Evolutionary conservation across 1,284 basidiomycete species (phyloP).

Genomic region (Irpex rosettiformis): DNA sequence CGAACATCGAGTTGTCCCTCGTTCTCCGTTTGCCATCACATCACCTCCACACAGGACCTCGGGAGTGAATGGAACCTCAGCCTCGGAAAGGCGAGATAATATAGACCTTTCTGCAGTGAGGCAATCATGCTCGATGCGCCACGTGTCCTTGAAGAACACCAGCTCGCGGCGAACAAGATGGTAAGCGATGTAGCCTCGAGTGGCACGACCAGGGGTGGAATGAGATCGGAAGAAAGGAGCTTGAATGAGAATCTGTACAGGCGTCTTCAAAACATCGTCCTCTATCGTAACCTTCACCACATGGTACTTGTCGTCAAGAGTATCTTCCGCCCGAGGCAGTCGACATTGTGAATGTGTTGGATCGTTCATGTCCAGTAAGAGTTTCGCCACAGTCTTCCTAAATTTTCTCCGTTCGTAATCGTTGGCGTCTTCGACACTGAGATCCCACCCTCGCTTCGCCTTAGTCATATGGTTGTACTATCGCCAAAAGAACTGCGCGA

Average conservation of each 20-base stretch:
- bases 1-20: neutral
- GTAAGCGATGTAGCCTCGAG: constrained; percentile 7
- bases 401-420: neutral
- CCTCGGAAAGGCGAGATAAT: neutral
- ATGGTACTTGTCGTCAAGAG: constrained; percentile 1
- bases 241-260: neutral
- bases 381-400: neutral
- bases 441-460: neutral
- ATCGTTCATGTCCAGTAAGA: neutral
- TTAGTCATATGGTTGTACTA: constrained; percentile 8
- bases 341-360: neutral
- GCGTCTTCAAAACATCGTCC: neutral
- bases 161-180: neutral
- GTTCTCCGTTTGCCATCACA: neutral
- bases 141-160: constrained; percentile 7
- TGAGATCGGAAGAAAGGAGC: neutral
- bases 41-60: constrained; percentile 1
- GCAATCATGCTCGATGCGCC: neutral
- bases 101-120: neutral
- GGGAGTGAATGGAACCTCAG: neutral
- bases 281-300: neutral
- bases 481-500: constrained; percentile 16
- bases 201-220: neutral
- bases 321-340: neutral
- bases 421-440: neutral